These are phyloP conservation scores for Nymphaea thermarum DNA, from an alignment of 164 flowering plant genomes.

Conservation along the genomic window DNA sequence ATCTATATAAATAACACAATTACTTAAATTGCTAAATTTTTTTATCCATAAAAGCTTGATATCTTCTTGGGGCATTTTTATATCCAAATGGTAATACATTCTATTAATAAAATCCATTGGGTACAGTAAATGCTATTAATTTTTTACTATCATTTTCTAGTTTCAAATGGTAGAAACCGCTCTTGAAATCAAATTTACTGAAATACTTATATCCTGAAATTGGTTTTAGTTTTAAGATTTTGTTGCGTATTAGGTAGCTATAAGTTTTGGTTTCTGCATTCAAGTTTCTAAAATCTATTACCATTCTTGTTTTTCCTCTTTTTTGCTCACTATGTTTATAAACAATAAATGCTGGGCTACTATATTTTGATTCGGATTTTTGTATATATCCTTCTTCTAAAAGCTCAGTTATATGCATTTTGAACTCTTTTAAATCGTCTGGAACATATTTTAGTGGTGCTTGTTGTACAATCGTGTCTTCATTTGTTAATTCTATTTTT, in stretches of 20 bases:
- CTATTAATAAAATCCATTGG: constrained; percentile 4
- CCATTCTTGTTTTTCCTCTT: constrained; percentile 3
- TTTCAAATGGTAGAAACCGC: constrained; percentile 1
- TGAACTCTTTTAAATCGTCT: not conserved
- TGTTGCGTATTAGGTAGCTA: not conserved
- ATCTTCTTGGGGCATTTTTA: constrained; percentile 1
- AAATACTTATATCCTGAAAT: not conserved
- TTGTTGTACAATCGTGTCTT: not conserved
- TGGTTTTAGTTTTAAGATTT: not conserved
- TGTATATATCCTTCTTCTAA: not conserved
- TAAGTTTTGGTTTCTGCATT: not conserved
- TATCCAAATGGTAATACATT: constrained; percentile 2
- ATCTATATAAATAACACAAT: constrained; percentile 2
- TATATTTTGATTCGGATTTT: not conserved
- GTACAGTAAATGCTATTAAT: not conserved
- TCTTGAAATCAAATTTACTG: constrained; percentile 1
- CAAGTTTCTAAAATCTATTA: not conserved
- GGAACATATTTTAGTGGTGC: not conserved
- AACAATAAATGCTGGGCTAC: not conserved
- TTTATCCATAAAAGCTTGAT: constrained; percentile 1
- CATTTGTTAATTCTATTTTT: not conserved
- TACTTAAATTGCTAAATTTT: not conserved
- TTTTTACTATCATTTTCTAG: not conserved
- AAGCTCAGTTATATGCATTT: not conserved
- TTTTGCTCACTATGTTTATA: not conserved